Evolutionary conservation across 1,284 basidiomycete species (phyloP).

Genomic region (Ceratobasidium sp.): DNA sequence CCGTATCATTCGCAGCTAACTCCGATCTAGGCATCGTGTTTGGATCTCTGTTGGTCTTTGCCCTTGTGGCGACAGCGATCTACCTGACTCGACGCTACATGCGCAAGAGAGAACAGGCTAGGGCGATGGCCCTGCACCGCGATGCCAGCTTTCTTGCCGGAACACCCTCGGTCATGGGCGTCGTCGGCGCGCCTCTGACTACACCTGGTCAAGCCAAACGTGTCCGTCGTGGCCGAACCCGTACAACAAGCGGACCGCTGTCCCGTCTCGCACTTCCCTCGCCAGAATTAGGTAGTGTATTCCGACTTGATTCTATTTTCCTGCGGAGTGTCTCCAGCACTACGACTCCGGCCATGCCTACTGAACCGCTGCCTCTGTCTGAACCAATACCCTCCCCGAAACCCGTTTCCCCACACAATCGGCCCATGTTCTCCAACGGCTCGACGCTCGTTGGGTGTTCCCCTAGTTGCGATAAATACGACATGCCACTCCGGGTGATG

Average conservation of each 20-base stretch:
- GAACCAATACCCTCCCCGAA: neutral
- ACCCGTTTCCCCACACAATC: neutral
- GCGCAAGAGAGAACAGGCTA: neutral
- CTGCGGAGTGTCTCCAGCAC: neutral
- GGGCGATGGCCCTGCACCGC: conserved; percentile 6
- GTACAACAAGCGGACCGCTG: neutral
- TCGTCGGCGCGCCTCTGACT: neutral
- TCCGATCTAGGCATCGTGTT: conserved; percentile 28
- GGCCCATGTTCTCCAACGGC: conserved; percentile 21
- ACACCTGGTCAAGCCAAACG: neutral
- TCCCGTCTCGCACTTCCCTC: conserved; percentile 33
- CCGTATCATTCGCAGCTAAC: neutral
- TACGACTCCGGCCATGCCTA: neutral
- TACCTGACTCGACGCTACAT: conserved; percentile 16
- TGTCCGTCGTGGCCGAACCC: conserved; percentile 13
- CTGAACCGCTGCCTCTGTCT: neutral
- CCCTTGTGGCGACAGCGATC: neutral
- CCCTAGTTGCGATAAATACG: conserved; percentile 1
- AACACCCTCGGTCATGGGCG: conserved; percentile 21
- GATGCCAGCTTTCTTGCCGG: conserved; percentile 36
- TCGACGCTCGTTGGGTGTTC: conserved; percentile 19
- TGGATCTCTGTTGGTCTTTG: conserved; percentile 27
- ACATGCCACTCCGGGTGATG: conserved; percentile 19
- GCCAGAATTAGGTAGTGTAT: conserved; percentile 40
- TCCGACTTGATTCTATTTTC: conserved; percentile 12